Conservation (phyloP, 2,329 filamentous ascomycete genomes). For the Penicillium capsulatum region DNA sequence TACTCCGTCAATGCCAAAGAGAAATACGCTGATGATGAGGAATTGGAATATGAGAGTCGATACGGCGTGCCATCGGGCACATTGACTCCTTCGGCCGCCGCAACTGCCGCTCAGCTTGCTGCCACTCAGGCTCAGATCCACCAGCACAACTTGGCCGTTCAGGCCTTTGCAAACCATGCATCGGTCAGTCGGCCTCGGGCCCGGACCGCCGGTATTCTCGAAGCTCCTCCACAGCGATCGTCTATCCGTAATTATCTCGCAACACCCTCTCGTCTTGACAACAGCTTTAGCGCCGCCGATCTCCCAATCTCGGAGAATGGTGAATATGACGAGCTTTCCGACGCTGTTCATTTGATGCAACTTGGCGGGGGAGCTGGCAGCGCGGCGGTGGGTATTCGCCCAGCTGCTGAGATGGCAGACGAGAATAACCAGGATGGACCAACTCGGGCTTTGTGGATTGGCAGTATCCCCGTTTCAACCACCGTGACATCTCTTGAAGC, state of each 20-base stretch:
- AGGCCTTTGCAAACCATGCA: conserved; percentile 83
- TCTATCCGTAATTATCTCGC: conserved; percentile 70
- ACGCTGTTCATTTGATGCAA: conserved; percentile 77
- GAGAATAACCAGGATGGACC: conserved; percentile 81
- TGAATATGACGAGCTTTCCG: conserved; percentile 74
- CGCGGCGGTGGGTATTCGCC: conserved; percentile 59
- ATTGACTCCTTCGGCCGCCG: conserved; percentile 56
- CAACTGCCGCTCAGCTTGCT: conserved; percentile 55
- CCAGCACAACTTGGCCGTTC: conserved; percentile 87
- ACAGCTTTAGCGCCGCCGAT: conserved; percentile 69
- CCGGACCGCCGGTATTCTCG: conserved; percentile 84
- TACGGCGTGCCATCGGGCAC: conserved; percentile 58
- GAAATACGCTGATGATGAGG: conserved; percentile 87
- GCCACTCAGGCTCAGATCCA: conserved; percentile 67
- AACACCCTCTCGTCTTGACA: conserved; percentile 71
- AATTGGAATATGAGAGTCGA: conserved; percentile 65
- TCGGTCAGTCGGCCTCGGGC: conserved; percentile 79
- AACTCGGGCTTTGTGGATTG: conserved; percentile 92
- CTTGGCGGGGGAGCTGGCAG: conserved; percentile 44
- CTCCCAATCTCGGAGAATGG: conserved; percentile 69
- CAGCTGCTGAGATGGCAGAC: conserved; percentile 62
- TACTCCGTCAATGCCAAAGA: conserved; percentile 99
- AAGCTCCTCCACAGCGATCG: conserved; percentile 64
- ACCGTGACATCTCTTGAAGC: conserved; percentile 91
- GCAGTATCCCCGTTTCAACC: conserved; percentile 93